Evolutionary conservation across 306 rosid genomes (phyloP).

Genomic region (Quercus engelmannii): DNA sequence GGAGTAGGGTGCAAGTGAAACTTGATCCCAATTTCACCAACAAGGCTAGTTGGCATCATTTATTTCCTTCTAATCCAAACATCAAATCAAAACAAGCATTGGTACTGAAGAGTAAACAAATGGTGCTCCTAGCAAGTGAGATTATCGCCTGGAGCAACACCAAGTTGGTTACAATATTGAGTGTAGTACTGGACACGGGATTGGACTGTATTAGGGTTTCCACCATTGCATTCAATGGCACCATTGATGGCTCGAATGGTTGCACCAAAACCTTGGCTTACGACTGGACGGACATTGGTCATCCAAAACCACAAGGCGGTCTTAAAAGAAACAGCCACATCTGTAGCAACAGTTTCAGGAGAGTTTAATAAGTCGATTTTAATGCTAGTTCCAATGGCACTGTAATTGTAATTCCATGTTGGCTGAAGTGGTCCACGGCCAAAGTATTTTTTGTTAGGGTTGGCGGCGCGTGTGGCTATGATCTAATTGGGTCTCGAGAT

Average conservation of each 20-base stretch:
- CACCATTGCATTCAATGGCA: conserved; percentile 56
- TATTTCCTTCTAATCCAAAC: too few species aligned
- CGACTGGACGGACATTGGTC: conserved; percentile 50
- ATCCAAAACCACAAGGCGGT: conserved; percentile 84
- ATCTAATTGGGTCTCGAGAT: too few species aligned
- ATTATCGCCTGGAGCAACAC: conserved; percentile 67
- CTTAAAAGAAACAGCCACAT: conserved; percentile 54
- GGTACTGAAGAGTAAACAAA: not conserved
- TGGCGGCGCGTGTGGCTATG: not conserved
- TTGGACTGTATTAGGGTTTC: too few species aligned
- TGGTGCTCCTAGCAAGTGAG: conserved; percentile 42
- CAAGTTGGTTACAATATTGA: conserved; percentile 49
- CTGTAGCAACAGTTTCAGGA: conserved; percentile 62
- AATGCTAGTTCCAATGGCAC: conserved; percentile 52
- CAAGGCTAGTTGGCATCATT: too few species aligned
- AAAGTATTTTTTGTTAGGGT: conserved; percentile 56
- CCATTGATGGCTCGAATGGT: conserved; percentile 87
- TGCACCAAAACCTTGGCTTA: conserved; percentile 67
- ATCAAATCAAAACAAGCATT: too few species aligned
- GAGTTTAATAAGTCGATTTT: conserved; percentile 59
- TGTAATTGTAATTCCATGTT: conserved; percentile 87
- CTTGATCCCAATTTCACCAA: too few species aligned
- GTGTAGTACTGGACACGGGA: conserved; percentile 46
- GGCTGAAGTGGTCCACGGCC: conserved; percentile 86
- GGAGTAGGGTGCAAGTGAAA: too few species aligned